Base-by-base conservation (phyloP, 1,139 yeast genomes). In the Suhomyces choctaworum region DNA sequence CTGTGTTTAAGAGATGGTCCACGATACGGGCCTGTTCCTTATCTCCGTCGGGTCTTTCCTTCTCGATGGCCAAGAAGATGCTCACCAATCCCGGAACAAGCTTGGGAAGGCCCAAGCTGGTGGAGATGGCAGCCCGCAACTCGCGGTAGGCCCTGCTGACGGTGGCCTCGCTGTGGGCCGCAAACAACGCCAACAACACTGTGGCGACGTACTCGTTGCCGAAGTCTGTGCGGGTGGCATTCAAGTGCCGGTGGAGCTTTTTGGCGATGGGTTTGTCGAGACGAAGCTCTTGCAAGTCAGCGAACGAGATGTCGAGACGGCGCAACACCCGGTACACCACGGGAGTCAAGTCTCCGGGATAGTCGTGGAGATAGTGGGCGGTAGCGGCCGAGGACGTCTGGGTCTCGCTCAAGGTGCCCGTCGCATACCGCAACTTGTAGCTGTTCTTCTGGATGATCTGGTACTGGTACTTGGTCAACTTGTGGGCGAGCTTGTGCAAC, bases 401-500 rank as follows among this genome's bases (percentile, higher is more conserved):
- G 7, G 48, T 48, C 7, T 42, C 41, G 8, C 64, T 48, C 31
- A 67, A 53, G 10, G 71, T 70, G 20, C 70, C 70, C 3, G 71
- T 50, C 25, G 62, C 55, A 46, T 55, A 69, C 17, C 64, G 63
- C 41, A 76, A 60, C 25, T 71, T 49, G 27, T 72, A 48, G 44
- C 70, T 69, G 46, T 77, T 78, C 50, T 72, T 67, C 30, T 66
- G 46, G 29, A 78, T 47, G 4, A 56, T 50, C 38, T 56, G 64
- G 39, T 58, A 58, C 54, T 78, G 82, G 12, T 64, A 58, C 27
- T 56, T 52, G 8, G 78, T 71, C 38, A 77, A 60, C 49, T 70
- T 75, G 32, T 54, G 64, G 12, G 58, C 48, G 36, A 66, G 47
- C 21, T 54, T 51, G 35, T 60, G 64, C 32, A 74, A 47, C 27